Evolutionary conservation across 2,329 filamentous ascomycete genomes (phyloP), one percentile per base, ranked within the genome.

Genomic region (Penicillium verrucosum): DNA sequence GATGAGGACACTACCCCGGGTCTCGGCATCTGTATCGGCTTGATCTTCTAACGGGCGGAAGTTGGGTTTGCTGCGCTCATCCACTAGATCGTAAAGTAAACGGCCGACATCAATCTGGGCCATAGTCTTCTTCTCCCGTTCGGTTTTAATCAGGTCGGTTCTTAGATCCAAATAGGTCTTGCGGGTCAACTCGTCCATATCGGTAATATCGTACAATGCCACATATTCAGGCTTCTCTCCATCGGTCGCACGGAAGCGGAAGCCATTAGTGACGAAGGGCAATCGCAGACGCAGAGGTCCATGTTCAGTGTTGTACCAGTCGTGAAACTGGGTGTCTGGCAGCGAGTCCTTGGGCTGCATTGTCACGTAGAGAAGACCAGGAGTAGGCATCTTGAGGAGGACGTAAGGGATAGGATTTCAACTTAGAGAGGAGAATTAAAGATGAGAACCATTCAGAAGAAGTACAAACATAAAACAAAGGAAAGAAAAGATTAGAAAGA

Each of bases 271-370:
- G 70, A 92, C 86, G 66, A 88, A 86, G 4, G 89, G 85, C 14
- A 95, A 77, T 47, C 90, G 87, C 7, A 95, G 82, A 46, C 91
- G 88, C 16, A 86, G 84, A 18, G 91, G 91, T 52, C 91, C 91
- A 76, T 96, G 91, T 77, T 96, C 91, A 74, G 92, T 94, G 78
- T 95, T 92, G 79, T 96, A 96, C 89, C 90, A 93, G 72, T 95
- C 90, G 74, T 95, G 89, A 76, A 96, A 95, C 68, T 89, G 85
- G 60, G 84, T 80, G 46, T 82, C 75, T 54, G 86, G 79, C 65
- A 91, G 81, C 63, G 81, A 82, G 56, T 83, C 79, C 72, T 83
- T 81, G 66, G 90, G 90, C 75, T 92, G 86, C 88, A 95, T 95
- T 16, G 89, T 92, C 65, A 96, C 91, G 72, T 88, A 91, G 69